Evolutionary conservation across 441 rosid species (phyloP).

Genomic region (Euphorbia schlechtendalii): DNA sequence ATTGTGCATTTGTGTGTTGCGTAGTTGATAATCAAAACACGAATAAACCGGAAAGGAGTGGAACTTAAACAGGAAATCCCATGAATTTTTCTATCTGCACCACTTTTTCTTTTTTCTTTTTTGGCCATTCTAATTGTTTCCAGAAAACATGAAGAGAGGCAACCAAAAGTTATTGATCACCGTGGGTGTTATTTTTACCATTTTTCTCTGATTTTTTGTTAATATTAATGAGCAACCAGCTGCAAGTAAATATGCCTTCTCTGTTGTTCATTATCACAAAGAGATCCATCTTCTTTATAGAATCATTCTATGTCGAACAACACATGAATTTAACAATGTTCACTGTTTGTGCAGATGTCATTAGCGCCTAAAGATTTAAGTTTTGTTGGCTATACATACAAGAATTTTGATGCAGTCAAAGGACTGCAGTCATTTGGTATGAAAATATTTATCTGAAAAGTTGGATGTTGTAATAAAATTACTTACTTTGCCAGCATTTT

Average conservation of each 20-base stretch:
- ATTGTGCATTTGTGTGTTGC: background rate
- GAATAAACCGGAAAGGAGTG: too few species aligned
- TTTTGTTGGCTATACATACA: conserved; percentile 97
- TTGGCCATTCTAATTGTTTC: background rate
- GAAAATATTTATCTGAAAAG: conserved; percentile 18
- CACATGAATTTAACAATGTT: conserved; percentile 7
- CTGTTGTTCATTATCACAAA: background rate
- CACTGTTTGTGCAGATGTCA: conserved; percentile 48
- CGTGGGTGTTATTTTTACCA: too few species aligned
- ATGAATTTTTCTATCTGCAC: too few species aligned
- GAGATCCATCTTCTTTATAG: background rate
- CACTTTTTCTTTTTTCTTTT: too few species aligned
- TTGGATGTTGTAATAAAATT: conserved; percentile 1
- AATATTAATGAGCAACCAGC: background rate
- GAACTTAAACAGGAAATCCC: too few species aligned
- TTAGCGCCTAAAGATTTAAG: conserved; percentile 84
- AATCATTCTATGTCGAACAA: too few species aligned
- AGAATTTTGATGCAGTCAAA: conserved; percentile 90
- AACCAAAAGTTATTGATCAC: background rate
- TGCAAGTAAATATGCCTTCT: background rate
- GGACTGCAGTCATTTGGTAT: conserved; percentile 67
- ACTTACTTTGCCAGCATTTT: conserved; percentile 12
- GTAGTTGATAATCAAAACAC: too few species aligned
- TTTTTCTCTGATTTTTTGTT: background rate
- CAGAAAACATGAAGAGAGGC: background rate